Evolutionary conservation across 495 filamentous ascomycete species (phyloP), one percentile per base, ranked within the genome.

Genomic region (Tuber magnatum): DNA sequence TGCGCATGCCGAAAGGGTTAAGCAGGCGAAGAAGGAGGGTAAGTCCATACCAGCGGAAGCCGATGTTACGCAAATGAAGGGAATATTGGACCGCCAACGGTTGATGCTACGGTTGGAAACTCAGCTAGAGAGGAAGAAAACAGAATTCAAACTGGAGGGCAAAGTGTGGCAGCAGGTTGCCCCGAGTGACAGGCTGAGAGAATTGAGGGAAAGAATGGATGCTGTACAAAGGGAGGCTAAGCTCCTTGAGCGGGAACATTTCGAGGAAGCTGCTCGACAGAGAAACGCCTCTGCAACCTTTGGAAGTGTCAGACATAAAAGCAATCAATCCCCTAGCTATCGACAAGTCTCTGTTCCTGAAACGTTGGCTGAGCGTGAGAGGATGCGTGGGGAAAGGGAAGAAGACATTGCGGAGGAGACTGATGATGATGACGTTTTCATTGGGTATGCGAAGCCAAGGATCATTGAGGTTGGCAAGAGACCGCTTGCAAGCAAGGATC

Each of bases 71-170:
- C 91, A 91, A 70, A 94, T 94, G 92, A 88, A 92, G 81, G 95
- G 95, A 73, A 97, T 99, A 74, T 85, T 99, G 73, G 94, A 98
- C 81, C 90, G 95, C 10, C 93, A 98, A 78, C 90, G 86, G 82
- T 89, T 99, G 74, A 95, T 99, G 91, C 91, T 92, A 78, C 89
- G 94, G 41, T 87, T 99, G 65, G 94, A 97, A 83, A 94, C 91
- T 85, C 95, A 98, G 83, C 88, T 99, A 28, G 95, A 98, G 84
- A 86, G 96, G 69, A 94, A 97, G 78, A 99, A 99, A 87, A 98
- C 95, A 7, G 94, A 98, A 83, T 97, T 93, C 85, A 97, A 97
- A 86, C 90, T 99, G 28, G 95, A 98, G 83, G 95, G 95, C 77
- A 93, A 92, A 84, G 91, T 94, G 32, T 97, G 94, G 93, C 91